A percentile compares a stretch with the other conserved stretches of the same genome.
Evolutionary conservation across 495 filamentous ascomycete genomes (phyloP).

Genomic region (Aspergillus avenaceus): DNA sequence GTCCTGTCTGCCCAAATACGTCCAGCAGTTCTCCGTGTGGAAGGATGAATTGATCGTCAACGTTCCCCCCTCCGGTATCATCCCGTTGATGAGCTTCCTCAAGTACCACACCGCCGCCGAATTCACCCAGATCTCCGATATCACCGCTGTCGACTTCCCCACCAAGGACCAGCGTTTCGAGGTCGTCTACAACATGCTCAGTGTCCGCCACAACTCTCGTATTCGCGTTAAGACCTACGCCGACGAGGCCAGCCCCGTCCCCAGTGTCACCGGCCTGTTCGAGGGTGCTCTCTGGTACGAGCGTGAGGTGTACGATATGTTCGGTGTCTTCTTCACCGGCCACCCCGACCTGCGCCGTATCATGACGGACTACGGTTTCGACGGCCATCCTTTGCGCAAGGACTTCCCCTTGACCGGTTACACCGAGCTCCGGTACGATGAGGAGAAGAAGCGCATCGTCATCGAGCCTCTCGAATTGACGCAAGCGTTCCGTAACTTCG

Average conservation of each 20-base stretch:
- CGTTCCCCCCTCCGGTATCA: conserved; percentile 78
- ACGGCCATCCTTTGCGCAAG: conserved; percentile 95
- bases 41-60: conserved; percentile 97
- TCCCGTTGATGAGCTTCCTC: conserved; percentile 90
- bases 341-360: conserved; percentile 97
- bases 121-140: conserved; percentile 87
- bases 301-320: conserved; percentile 95
- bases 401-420: conserved; percentile 98
- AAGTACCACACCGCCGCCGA: conserved; percentile 98
- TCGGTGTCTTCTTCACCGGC: conserved; percentile 92
- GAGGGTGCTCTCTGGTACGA: conserved; percentile 99
- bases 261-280: conserved; percentile 77
- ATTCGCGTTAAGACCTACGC: conserved; percentile 99
- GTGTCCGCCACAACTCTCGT: conserved; percentile 89
- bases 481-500: conserved; percentile 98
- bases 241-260: conserved; percentile 92
- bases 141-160: conserved; percentile 94
- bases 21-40: conserved; percentile 99
- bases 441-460: conserved; percentile 99
- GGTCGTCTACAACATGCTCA: conserved; percentile 96
- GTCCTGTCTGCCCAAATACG: conserved; percentile 93
- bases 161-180: conserved; percentile 93
- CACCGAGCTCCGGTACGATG: conserved; percentile 95
- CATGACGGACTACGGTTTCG: conserved; percentile 99
- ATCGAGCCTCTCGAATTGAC: conserved; percentile 96